Base-by-base conservation (phyloP, 2,329 filamentous ascomycete genomes). In the Scopulariopsis brevicaulis region DNA sequence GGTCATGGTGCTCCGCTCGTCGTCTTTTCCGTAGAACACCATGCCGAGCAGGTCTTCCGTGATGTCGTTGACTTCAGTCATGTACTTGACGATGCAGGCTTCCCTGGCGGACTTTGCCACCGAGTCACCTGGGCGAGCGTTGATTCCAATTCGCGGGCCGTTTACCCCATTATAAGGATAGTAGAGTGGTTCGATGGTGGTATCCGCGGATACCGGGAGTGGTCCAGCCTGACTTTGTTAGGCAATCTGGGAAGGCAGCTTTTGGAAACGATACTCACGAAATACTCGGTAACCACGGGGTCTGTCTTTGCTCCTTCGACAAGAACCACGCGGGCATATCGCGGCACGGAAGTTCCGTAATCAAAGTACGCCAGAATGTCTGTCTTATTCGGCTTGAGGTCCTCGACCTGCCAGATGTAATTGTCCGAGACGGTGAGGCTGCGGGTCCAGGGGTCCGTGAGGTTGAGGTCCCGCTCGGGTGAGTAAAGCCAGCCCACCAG, bases 341-440 rank as follows among this genome's bases (percentile, higher is more conserved):
- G 75, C 4, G 63, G 57, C 8, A 63, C 59, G 11, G 60, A 46
- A 1, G 62, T 70, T 22, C 67, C 62, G n/a, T 68, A 68, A 55
- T 77, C 72, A 1, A 79, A 63, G 62, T 75, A 80, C 0, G 71
- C 67, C 10, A 80, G 63, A 0, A 71, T 74, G 52, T 70, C 69
- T 0, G 73, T 70, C 62, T 80, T 80, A 65, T 80, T 80, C 7
- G 73, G 67, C 32, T 70, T 74, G 1, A 80, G 66, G 1, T 73
- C 72, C 60, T 80, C 77, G 24, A 80, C 70, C 63, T 69, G 74
- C 60, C 68, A 72, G 48, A 79, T 69, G 56, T 73, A 73, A 63
- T 78, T 80, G 62, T 79, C 74, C 2, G 70, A 73, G 8, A 71
- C 61, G 5, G 62, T 66, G 8, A 74, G 72, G 10, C 67, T 62